These are phyloP conservation scores for Clitopilus passeckerianus DNA, from an alignment of 768 basidiomycete species.

Conservation along the genomic window DNA sequence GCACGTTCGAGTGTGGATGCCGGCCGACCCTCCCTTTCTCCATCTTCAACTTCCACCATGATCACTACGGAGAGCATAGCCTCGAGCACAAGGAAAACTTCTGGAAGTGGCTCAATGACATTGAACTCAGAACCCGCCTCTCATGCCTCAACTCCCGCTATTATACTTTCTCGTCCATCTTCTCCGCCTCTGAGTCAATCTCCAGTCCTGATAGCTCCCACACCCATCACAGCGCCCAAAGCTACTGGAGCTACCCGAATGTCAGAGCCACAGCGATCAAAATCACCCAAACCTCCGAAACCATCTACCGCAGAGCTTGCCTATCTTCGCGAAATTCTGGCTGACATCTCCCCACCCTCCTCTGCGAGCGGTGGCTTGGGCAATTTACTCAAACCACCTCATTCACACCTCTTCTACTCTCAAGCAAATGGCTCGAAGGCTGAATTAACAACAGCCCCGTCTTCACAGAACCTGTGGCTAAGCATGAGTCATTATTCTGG, in stretches of 20 bases:
- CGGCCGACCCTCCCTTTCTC: background rate
- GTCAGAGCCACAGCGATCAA: constrained; percentile 26
- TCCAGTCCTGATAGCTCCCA: background rate
- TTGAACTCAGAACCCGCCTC: background rate
- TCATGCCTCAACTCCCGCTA: background rate
- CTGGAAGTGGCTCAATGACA: background rate
- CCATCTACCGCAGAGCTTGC: constrained; percentile 51
- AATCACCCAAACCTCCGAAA: constrained; percentile 49
- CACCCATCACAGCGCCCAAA: background rate
- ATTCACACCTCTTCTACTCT: background rate
- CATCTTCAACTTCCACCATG: background rate
- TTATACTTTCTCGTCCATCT: background rate
- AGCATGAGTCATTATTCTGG: constrained; percentile 48
- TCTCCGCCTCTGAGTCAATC: background rate
- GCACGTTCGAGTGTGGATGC: background rate
- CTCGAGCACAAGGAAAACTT: background rate
- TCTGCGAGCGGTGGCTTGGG: constrained; percentile 36
- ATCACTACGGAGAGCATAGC: background rate
- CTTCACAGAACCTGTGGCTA: constrained; percentile 34
- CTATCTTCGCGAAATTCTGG: constrained; percentile 66
- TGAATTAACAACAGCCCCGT: constrained; percentile 1
- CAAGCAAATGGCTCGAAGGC: constrained; percentile 7
- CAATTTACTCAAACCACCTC: constrained; percentile 38
- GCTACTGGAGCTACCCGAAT: background rate
- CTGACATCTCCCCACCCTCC: constrained; percentile 48